Evolutionary conservation across 1,139 yeast genomes (phyloP), one percentile per base, ranked within the genome.

Genomic region (Candida albicans): DNA sequence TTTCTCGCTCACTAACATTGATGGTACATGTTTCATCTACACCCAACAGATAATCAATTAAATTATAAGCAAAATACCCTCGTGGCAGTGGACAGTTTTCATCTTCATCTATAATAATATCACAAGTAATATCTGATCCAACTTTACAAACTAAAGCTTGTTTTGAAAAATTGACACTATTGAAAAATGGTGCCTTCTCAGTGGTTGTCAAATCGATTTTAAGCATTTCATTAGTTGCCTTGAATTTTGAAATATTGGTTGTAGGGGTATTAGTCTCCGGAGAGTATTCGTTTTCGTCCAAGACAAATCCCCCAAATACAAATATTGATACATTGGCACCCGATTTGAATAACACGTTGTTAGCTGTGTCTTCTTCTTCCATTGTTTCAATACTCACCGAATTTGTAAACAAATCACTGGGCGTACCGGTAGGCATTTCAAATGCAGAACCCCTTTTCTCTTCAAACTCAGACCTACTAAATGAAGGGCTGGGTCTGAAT

Each of bases 281-380:
- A n/a, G n/a, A 24, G 5, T 7, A 12, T 9, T 26, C 32, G 7
- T 2, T n/a, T 8, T 39, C 46, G 1, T 47, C 45, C n/a, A 54
- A 43, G 10, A 48, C 45, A 47, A 73, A 73, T 3, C 79, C 79
- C 3, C 78, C 79, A 56, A 70, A 73, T 5, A 70, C 55, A 48
- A 65, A 73, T 0, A 73, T 60, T 8, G 67, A 55, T 0, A 56
- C 47, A 28, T 48, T 41, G 2, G 52, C 41, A 15, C 48, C 27
- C 1, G 48, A 35, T 24, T 33, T 36, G 30, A 52, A 52, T 28
- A 52, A 44, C 10, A 39, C 33, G 29, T 39, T 44, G 8, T 10
- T 10, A 3, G 14, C 11, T 8, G 12, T n/a, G 3, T n/a, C 13
- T n/a, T 6, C 11, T n/a, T 29, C 32, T 12, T 29, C 32, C 14